Conservation (phyloP, 257 asterid genomes). For the Anisodus acutangulus region DNA sequence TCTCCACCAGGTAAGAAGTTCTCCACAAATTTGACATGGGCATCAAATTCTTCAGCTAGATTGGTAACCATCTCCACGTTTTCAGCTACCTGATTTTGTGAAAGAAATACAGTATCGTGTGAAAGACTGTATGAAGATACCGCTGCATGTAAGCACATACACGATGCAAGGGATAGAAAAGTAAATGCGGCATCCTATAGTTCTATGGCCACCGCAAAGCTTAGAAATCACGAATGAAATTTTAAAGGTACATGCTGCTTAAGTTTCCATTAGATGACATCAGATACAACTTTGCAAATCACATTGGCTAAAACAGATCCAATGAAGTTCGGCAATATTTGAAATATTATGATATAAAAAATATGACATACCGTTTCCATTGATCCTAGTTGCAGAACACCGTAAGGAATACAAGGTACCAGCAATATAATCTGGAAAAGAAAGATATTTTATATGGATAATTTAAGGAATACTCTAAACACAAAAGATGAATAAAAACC, state of each 20-base stretch:
- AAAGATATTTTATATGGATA: constrained; percentile 31
- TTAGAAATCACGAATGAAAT: not conserved
- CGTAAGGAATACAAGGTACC: constrained; percentile 73
- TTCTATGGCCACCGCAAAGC: not conserved
- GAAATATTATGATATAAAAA: not conserved
- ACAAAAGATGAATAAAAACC: not conserved
- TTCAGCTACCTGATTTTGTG: constrained; percentile 72
- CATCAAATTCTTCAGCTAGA: constrained; percentile 46
- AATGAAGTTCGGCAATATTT: not conserved
- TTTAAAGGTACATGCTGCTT: not conserved
- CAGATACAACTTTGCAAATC: not conserved
- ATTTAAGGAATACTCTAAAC: not conserved
- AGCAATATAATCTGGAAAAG: constrained; percentile 83
- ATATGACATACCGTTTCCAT: constrained; percentile 61
- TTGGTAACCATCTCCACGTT: constrained; percentile 51
- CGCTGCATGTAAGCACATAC: not conserved
- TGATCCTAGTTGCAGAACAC: constrained; percentile 95
- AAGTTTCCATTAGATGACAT: not conserved
- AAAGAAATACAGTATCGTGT: constrained; percentile 27
- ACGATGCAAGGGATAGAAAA: not conserved
- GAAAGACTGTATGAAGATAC: not conserved
- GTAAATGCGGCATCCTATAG: not conserved
- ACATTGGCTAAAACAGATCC: not conserved
- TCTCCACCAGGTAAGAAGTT: constrained; percentile 26
- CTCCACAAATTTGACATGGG: constrained; percentile 40